These are phyloP conservation scores for Trichoderma orchidacearum DNA, from an alignment of 495 filamentous ascomycete species.

Conservation along the genomic window DNA sequence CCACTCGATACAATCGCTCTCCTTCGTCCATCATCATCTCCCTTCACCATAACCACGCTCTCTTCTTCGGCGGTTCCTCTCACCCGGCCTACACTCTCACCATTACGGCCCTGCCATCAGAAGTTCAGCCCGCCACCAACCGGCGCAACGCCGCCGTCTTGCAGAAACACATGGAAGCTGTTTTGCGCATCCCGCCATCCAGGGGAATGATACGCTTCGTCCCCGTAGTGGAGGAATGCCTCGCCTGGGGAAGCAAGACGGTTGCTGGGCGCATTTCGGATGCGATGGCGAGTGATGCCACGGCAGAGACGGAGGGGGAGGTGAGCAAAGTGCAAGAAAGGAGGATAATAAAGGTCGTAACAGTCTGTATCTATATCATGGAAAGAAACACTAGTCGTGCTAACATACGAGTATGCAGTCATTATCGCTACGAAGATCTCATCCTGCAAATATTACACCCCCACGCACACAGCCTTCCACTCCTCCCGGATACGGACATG, in stretches of 20 bases:
- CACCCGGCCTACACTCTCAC: slow-evolving; percentile 74
- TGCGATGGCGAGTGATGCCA: slow-evolving; percentile 21
- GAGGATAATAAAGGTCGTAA: neutral
- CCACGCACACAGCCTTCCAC: neutral
- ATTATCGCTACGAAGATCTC: neutral
- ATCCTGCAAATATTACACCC: neutral
- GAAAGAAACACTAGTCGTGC: no score
- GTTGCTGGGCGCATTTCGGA: slow-evolving; percentile 54
- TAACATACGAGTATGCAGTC: neutral
- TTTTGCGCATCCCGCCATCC: slow-evolving; percentile 45
- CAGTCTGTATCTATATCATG: neutral
- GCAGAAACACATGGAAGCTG: slow-evolving; percentile 51
- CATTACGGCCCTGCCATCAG: slow-evolving; percentile 53
- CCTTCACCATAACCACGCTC: slow-evolving; percentile 58
- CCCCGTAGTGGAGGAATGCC: slow-evolving; percentile 52
- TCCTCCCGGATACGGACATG: neutral
- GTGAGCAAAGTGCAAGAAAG: neutral
- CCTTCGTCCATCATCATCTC: slow-evolving; percentile 59
- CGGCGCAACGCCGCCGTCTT: slow-evolving; percentile 69
- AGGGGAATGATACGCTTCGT: slow-evolving; percentile 61
- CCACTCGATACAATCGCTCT: slow-evolving; percentile 57
- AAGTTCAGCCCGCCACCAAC: slow-evolving; percentile 65
- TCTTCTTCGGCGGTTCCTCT: slow-evolving; percentile 59
- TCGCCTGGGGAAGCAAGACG: slow-evolving; percentile 58
- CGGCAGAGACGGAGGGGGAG: neutral